Conservation (phyloP, 164 flowering plant species). For the Aristolochia californica region DNA sequence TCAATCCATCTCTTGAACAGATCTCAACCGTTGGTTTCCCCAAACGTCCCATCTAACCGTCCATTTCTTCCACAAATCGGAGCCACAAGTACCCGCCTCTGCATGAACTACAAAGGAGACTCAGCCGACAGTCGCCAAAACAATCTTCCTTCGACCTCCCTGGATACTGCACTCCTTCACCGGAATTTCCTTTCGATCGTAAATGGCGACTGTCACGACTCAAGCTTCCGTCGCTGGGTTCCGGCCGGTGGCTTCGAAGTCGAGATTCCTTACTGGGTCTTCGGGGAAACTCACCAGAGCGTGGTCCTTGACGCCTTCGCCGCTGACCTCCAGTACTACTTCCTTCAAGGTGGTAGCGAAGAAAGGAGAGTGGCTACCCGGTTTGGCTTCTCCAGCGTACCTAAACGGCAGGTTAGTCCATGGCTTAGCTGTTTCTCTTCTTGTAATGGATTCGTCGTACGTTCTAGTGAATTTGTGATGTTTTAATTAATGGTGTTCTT, state of each 20-base stretch:
- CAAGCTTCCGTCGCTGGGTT: constrained; percentile 58
- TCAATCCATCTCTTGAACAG: constrained; percentile 2
- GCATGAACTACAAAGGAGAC: constrained; percentile 21
- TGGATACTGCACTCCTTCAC: too few relatives aligned
- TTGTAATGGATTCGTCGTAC: too few relatives aligned
- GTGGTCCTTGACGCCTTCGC: constrained; percentile 20
- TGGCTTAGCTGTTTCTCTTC: too few relatives aligned
- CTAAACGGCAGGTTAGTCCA: constrained; percentile 58
- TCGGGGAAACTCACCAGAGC: constrained; percentile 31
- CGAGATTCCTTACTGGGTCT: constrained; percentile 53
- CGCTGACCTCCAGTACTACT: background rate
- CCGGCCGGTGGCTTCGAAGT: constrained; percentile 39
- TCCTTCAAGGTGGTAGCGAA: constrained; percentile 52
- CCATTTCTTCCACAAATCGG: constrained; percentile 7
- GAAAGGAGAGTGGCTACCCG: constrained; percentile 75
- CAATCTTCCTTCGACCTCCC: too few relatives aligned
- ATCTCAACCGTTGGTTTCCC: constrained; percentile 22
- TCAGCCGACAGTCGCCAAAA: too few relatives aligned
- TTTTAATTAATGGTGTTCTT: too few relatives aligned
- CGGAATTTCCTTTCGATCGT: too few relatives aligned
- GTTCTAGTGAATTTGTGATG: too few relatives aligned
- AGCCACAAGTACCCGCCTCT: constrained; percentile 21
- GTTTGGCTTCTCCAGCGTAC: constrained; percentile 51
- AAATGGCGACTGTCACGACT: constrained; percentile 54
- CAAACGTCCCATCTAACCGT: constrained; percentile 18